These are phyloP conservation scores for Aureobasidium sp. DNA, from an alignment of 2,329 filamentous ascomycete species.

Conservation along the genomic window DNA sequence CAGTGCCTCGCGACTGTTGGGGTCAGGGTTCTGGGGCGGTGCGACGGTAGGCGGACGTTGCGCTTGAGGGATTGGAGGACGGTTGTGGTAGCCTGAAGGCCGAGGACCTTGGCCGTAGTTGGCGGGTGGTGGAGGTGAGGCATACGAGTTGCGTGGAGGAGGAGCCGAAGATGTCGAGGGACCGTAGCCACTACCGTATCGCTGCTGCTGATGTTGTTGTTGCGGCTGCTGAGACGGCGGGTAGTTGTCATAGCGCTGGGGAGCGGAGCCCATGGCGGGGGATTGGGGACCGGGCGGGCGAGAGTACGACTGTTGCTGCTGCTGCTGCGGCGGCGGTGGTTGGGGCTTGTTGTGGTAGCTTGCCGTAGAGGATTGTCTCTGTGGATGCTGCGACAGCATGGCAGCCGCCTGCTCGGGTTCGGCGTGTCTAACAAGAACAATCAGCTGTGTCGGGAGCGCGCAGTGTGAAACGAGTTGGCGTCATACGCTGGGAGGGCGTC, in stretches of 20 bases:
- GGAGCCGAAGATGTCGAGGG: constrained; percentile 22
- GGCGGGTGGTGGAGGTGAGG: constrained; percentile 44
- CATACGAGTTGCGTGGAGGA: constrained; percentile 26
- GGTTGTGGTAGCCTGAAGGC: constrained; percentile 57
- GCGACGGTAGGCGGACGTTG: constrained; percentile 43
- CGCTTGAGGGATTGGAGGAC: constrained; percentile 46
- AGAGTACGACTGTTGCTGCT: constrained; percentile 1
- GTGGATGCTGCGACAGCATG: constrained; percentile 29
- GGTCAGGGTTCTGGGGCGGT: constrained; percentile 45
- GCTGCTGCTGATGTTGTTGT: constrained; percentile 26
- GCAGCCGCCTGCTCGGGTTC: constrained; percentile 58
- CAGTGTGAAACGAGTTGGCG: neutral
- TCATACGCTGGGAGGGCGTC: constrained; percentile 86
- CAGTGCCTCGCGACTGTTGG: constrained; percentile 62
- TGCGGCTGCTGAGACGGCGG: constrained; percentile 25
- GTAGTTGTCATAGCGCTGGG: constrained; percentile 8
- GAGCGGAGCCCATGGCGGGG: constrained; percentile 1
- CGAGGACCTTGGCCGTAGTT: constrained; percentile 48
- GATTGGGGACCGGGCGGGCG: constrained; percentile 16
- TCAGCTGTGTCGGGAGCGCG: constrained; percentile 5
- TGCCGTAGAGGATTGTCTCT: constrained; percentile 26
- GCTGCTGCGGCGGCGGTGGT: constrained; percentile 30
- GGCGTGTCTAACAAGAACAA: constrained; percentile 51
- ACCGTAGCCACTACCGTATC: constrained; percentile 32
- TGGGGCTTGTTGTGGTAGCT: constrained; percentile 40